Conservation (phyloP, 768 basidiomycete species). For the Lactifluus hygrophoroides region DNA sequence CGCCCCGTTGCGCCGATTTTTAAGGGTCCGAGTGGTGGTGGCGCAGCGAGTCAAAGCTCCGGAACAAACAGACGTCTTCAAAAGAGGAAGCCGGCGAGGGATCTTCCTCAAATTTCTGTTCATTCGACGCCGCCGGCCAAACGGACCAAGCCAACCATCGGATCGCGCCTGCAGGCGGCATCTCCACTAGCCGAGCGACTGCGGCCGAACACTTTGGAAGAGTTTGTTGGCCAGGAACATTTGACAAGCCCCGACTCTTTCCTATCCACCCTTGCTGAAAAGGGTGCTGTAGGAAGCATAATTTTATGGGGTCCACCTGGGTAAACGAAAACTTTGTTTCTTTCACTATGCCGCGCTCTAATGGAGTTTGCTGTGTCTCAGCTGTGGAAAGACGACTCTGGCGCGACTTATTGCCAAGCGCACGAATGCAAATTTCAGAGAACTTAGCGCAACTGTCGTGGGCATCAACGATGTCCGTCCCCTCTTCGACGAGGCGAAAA, state of each 20-base stretch:
- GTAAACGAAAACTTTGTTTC: slow-evolving; percentile 25
- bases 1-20: slow-evolving; percentile 13
- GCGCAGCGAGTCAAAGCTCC: not conserved
- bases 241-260: slow-evolving; percentile 50
- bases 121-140: not conserved
- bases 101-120: not conserved
- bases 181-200: slow-evolving; percentile 67
- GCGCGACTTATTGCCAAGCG: slow-evolving; percentile 62
- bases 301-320: slow-evolving; percentile 76
- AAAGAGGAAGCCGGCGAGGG: not conserved
- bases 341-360: not conserved
- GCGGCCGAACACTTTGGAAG: slow-evolving; percentile 53
- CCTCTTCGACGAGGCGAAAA: slow-evolving; percentile 71
- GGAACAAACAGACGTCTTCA: not conserved
- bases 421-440: slow-evolving; percentile 57
- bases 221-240: slow-evolving; percentile 68
- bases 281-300: slow-evolving; percentile 46
- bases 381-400: slow-evolving; percentile 70
- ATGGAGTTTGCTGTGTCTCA: slow-evolving; percentile 20
- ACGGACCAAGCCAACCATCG: slow-evolving; percentile 5
- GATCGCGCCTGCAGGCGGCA: slow-evolving; percentile 26
- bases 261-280: slow-evolving; percentile 43
- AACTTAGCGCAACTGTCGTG: slow-evolving; percentile 66
- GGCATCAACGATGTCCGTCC: slow-evolving; percentile 65
- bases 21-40: not conserved